phyloP scores from a whole-genome alignment of 2,329 filamentous ascomycete species.

The Penicillium sp. region DNA sequence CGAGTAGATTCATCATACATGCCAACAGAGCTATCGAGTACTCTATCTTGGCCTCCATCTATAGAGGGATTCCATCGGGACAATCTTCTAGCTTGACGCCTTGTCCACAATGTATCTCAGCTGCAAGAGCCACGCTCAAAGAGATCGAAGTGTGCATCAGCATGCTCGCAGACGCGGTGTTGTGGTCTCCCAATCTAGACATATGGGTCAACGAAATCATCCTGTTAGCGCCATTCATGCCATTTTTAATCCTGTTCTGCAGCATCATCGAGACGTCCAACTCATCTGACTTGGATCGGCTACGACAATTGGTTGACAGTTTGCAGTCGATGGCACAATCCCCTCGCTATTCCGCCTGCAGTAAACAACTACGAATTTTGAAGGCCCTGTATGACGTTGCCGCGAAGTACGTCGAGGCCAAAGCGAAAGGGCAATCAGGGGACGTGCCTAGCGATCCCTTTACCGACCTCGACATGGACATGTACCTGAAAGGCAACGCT shows the following conservation, averaged over 20 bases:
- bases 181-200: not conserved
- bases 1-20: no score
- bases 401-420: no score
- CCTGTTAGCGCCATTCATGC: not conserved
- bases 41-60: no score
- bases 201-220: not conserved
- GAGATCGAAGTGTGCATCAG: not conserved
- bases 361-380: no score
- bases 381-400: no score
- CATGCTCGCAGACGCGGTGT: not conserved
- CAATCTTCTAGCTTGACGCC: no score
- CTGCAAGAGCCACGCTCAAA: not conserved
- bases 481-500: not conserved
- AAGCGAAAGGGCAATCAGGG: no score
- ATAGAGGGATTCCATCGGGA: no score
- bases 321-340: not conserved
- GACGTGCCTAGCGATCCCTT: not conserved
- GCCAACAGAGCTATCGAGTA: no score
- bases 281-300: not conserved
- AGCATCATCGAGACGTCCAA: not conserved
- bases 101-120: not conserved
- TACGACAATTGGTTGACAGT: not conserved
- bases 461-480: not conserved
- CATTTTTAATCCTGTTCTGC: not conserved
- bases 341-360: not conserved